These are phyloP conservation scores for Penicillium flavigenum DNA, from an alignment of 495 filamentous ascomycete genomes.

Conservation along the genomic window DNA sequence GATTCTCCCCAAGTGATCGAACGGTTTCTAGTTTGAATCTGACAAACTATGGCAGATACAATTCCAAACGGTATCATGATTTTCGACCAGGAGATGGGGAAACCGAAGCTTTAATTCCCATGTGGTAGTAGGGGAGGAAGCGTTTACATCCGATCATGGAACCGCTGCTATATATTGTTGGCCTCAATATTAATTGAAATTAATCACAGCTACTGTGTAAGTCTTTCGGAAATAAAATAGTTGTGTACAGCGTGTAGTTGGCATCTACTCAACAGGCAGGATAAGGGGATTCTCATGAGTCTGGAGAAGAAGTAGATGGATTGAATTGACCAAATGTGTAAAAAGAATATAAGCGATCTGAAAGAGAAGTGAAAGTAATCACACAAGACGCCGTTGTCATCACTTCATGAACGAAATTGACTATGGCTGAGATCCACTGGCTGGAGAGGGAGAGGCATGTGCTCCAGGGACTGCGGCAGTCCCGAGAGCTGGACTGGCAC, in stretches of 20 bases:
- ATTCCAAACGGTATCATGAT: not conserved
- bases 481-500: slow-evolving; percentile 24
- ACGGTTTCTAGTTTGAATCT: not conserved
- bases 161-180: not conserved
- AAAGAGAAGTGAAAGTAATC: slow-evolving; percentile 11
- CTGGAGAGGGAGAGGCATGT: slow-evolving; percentile 19
- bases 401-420: slow-evolving; percentile 24
- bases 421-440: slow-evolving; percentile 20
- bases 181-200: no score
- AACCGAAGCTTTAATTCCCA: not conserved
- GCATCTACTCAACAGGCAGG: no score
- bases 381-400: slow-evolving; percentile 25
- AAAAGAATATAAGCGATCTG: slow-evolving; percentile 20
- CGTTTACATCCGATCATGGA: not conserved
- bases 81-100: not conserved
- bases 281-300: not conserved
- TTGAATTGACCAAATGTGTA: slow-evolving; percentile 14
- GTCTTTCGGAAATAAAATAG: no score
- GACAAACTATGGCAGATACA: not conserved
- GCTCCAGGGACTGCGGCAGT: not conserved
- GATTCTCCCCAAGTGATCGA: not conserved
- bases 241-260: no score
- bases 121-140: not conserved
- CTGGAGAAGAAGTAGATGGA: slow-evolving; percentile 9
- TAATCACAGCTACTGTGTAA: no score